Conservation (phyloP, 306 rosid species). For the Sindora glabra region DNA sequence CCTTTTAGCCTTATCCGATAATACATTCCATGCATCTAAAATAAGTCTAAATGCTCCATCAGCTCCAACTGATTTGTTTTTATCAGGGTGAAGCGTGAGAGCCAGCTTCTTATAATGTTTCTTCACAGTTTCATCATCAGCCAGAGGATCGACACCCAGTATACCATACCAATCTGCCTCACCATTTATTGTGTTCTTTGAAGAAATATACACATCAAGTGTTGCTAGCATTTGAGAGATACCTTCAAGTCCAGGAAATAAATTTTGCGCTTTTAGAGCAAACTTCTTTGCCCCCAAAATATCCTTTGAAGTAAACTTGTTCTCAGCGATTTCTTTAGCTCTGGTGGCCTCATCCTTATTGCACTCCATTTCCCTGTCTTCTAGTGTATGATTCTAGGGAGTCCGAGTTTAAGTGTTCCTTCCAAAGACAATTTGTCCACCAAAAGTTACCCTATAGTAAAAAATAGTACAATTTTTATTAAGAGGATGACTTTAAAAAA, state of each 20-base stretch:
- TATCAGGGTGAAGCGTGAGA: slow-evolving; percentile 89
- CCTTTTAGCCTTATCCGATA: slow-evolving; percentile 62
- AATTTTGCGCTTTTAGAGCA: slow-evolving; percentile 73
- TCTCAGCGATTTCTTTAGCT: slow-evolving; percentile 81
- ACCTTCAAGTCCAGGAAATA: slow-evolving; percentile 79
- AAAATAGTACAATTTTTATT: too few species aligned
- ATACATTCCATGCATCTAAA: slow-evolving; percentile 87
- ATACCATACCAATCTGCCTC: slow-evolving; percentile 89
- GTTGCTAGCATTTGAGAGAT: slow-evolving; percentile 74
- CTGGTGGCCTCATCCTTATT: slow-evolving; percentile 85
- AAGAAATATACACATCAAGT: slow-evolving; percentile 65
- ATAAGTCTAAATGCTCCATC: slow-evolving; percentile 87
- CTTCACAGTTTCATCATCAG: slow-evolving; percentile 71
- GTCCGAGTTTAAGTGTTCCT: too few species aligned
- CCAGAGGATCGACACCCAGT: slow-evolving; percentile 55
- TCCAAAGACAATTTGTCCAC: too few species aligned
- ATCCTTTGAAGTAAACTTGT: slow-evolving; percentile 65
- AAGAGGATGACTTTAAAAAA: too few species aligned
- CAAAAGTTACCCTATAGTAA: too few species aligned
- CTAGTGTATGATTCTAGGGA: too few species aligned
- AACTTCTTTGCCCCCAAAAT: slow-evolving; percentile 64
- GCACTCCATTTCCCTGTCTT: slow-evolving; percentile 64
- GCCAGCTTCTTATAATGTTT: slow-evolving; percentile 81
- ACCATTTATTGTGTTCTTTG: slow-evolving; percentile 59
- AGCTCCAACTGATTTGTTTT: slow-evolving; percentile 82